Evolutionary conservation across 2,329 filamentous ascomycete species (phyloP).

Genomic region (Talaromyces sp.): DNA sequence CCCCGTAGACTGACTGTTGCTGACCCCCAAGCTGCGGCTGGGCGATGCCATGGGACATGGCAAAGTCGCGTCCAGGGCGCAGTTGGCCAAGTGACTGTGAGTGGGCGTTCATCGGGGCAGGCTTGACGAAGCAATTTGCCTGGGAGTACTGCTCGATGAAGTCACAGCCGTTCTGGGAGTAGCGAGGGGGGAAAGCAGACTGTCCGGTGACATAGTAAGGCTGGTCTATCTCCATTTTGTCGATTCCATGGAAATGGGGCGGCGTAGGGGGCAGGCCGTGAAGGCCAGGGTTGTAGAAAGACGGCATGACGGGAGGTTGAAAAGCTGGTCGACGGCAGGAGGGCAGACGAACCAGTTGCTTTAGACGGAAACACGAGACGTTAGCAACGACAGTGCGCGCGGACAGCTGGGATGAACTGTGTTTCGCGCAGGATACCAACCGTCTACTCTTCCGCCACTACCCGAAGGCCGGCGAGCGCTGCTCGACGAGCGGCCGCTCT

Average conservation of each 20-base stretch:
- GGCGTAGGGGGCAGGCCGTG: slow-evolving; percentile 39
- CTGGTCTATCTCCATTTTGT: slow-evolving; percentile 33
- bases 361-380: slow-evolving; percentile 7
- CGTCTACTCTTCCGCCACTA: slow-evolving; percentile 38
- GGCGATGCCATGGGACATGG: slow-evolving; percentile 20
- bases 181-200: slow-evolving; percentile 37
- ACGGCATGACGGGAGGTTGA: slow-evolving; percentile 31
- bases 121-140: slow-evolving; percentile 35
- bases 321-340: slow-evolving; percentile 30
- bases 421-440: slow-evolving; percentile 24
- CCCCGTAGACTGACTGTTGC: slow-evolving; percentile 33
- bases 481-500: slow-evolving; percentile 38
- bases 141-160: slow-evolving; percentile 44
- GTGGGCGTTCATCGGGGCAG: slow-evolving; percentile 29
- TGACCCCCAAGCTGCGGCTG: slow-evolving; percentile 15
- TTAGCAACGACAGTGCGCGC: slow-evolving; percentile 17
- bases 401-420: background rate
- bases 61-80: slow-evolving; percentile 30
- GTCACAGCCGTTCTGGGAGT: slow-evolving; percentile 39
- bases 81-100: slow-evolving; percentile 24
- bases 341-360: slow-evolving; percentile 29
- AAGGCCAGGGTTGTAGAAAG: slow-evolving; percentile 36
- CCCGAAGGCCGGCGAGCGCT: slow-evolving; percentile 32
- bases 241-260: slow-evolving; percentile 33
- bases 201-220: slow-evolving; percentile 35